Base-by-base conservation (phyloP, 768 basidiomycete species). In the Suillus subaureus region DNA sequence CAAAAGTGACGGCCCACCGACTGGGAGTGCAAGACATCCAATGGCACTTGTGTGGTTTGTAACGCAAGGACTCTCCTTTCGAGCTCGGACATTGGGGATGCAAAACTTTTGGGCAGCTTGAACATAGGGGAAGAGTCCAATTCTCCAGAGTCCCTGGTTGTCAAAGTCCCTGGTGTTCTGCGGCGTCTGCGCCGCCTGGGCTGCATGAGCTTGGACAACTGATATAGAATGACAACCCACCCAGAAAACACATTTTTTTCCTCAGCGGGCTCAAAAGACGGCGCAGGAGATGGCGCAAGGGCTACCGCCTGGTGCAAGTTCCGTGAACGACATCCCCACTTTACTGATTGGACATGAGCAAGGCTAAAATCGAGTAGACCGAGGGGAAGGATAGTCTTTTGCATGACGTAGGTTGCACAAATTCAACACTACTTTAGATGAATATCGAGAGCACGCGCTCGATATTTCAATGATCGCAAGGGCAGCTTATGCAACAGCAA, bases 281-380 rank as follows among this genome's bases (percentile, higher is more conserved):
- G 61, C 43, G 31, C 61, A 28, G 68, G 35, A 5, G 70, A 55
- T 1, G 67, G 66, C 6, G 57, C 57, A 13, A 63, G 28, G 8
- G 62, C 66, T 39, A 67, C 33, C 13, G 65, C 69, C 51, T 75
- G 74, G 66, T 75, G 73, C 31, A 70, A 49, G 49, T 64, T 64
- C 23, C 76, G 70, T 3, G 39, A 57, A 40, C 37, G 62, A 15
- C 58, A 35, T 35, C 66, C 64, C 49, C 60, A 63, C 16, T 64
- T 68, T 66, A 65, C 31, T 18, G 43, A 51, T 52, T 37, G 60
- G 31, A 45, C 23, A 54, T 65, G 56, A 7, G 61, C 57, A 35
- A 57, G 51, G 15, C 66, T 49, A 55, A 67, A 61, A 39, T 39
- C 55, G 13, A 64, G 39, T 42, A 72, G 42, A 57, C 65, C 61